Base-by-base conservation (phyloP, 2,329 filamentous ascomycete species). In the Pyrenophora tritici-repentis region DNA sequence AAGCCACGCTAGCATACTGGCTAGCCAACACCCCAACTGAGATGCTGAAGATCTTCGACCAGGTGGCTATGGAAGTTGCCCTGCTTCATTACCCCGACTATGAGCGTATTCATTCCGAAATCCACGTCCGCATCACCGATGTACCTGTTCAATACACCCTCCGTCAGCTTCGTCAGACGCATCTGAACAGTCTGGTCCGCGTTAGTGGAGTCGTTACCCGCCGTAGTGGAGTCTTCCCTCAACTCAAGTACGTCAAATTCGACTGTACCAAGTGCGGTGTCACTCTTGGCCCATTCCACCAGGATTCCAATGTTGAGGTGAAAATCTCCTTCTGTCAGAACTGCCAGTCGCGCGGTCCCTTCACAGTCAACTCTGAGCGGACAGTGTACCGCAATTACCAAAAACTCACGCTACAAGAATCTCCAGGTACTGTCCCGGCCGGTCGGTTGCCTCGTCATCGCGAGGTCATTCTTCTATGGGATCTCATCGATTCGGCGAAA, bases 371-470 rank as follows among this genome's bases (percentile, higher is more conserved):
- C 77, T 94, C 91, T 3, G 94, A 97, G 73, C 95, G 96, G 80
- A 99, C 94, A 0, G 89, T 99, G 13, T 99, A 99, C 77, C 89
- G 94, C 57, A 99, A 99, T 75, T 99, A 97, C 76, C 94, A 99
- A 74, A 99, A 97, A 72, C 81, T 99, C 64, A 99, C 94, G 0
- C 83, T 99, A 10, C 94, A 99, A 70, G 94, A 99, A 74, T 96
- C 95, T 0, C 94, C 94, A 3, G 95, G 94, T 47, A 97, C 94
- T 6, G 94, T 99, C 3, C 95, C 94, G 4, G 92, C 95, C 31
- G 94, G 94, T 67, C 92, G 94, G 74, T 83, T 99, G 39, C 94
- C 94, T 3, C 88, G 95, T 47, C 90, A 94, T 69, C 86, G 94
- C 45, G 94, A 99, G 71, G 93, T 99, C 32, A 91, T 99, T 58